Conservation (phyloP, 2,329 filamentous ascomycete species). For the Trichoderma sp. region DNA sequence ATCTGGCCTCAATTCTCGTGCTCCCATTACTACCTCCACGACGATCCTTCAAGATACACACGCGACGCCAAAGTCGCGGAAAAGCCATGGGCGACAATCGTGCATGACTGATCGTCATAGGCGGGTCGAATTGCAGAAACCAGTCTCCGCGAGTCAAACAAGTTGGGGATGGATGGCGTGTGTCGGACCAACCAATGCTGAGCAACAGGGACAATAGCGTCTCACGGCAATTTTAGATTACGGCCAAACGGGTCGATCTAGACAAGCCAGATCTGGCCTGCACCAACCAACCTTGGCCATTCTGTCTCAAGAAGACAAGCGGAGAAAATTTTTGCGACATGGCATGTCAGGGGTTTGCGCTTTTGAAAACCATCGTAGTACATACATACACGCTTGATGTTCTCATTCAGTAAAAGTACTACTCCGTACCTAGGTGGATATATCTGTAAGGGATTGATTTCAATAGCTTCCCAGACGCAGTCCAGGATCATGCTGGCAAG, state of each 20-base stretch:
- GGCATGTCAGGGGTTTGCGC: slow-evolving; percentile 9
- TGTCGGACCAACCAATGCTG: slow-evolving; percentile 14
- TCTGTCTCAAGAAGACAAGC: neutral
- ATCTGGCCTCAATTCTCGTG: neutral
- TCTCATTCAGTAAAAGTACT: neutral
- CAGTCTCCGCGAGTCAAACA: slow-evolving; percentile 15
- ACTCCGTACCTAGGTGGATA: neutral
- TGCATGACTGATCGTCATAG: slow-evolving; percentile 17
- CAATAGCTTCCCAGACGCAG: neutral
- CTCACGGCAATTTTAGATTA: slow-evolving; percentile 21
- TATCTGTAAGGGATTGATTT: neutral
- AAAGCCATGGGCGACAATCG: neutral
- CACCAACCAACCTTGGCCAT: slow-evolving; percentile 8
- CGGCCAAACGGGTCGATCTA: slow-evolving; percentile 20
- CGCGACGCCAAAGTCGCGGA: neutral
- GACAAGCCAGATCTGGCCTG: slow-evolving; percentile 19
- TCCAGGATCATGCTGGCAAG: neutral
- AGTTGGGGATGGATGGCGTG: slow-evolving; percentile 13
- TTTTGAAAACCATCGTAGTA: neutral
- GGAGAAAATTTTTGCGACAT: slow-evolving; percentile 15
- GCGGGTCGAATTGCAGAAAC: slow-evolving; percentile 13
- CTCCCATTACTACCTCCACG: neutral
- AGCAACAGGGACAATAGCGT: slow-evolving; percentile 19
- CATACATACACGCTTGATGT: neutral
- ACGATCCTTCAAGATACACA: neutral